Evolutionary conservation across 2,329 filamentous ascomycete species (phyloP), one percentile per base, ranked within the genome.

Genomic region (Thielaviopsis euricoi): DNA sequence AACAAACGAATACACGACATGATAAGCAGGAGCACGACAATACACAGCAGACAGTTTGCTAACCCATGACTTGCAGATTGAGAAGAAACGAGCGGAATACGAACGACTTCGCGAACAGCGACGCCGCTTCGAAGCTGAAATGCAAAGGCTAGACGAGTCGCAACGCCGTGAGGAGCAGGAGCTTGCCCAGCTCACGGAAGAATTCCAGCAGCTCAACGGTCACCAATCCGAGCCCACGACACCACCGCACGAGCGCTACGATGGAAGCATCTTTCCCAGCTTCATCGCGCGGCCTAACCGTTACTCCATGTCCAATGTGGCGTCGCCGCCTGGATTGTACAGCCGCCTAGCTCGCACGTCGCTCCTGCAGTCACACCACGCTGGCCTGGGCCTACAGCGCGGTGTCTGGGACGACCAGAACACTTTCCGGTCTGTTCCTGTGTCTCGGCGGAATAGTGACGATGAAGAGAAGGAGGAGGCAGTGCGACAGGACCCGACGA

Each of bases 181-280:
- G 67, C 83, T 95, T 65, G 82, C 86, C 59, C 83, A 87, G 68
- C 86, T 97, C 74, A 85, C 89, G 66, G 84, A 89, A 64, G 87
- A 93, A 64, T 77, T 94, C 59, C 74, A 77, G 60, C 68, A 76
- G 65, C 71, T 76, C 61, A 76, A 82, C 61, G 87, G 87, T 57
- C 86, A 90, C 65, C 87, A 94, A 68, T 95, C 88, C 64, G 91
- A 97, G 72, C 93, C 93, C 17, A 96, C 93, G 1, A 98, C 93
- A 22, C 93, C 93, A 22, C 93, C 93, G 33, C 93, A 97, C 70
- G 91, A 93, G 69, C 85, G 83, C 64, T 89, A 95, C 63, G 82
- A 73, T 13, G 70, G 70, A 59, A 75, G 81, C 61, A 85, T 84
- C 50, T 91, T 95, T 66, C 83, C 86, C 58, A 83, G 82, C 65